Base-by-base conservation (phyloP, 768 basidiomycete genomes). In the Pleurotus tuber-regium region DNA sequence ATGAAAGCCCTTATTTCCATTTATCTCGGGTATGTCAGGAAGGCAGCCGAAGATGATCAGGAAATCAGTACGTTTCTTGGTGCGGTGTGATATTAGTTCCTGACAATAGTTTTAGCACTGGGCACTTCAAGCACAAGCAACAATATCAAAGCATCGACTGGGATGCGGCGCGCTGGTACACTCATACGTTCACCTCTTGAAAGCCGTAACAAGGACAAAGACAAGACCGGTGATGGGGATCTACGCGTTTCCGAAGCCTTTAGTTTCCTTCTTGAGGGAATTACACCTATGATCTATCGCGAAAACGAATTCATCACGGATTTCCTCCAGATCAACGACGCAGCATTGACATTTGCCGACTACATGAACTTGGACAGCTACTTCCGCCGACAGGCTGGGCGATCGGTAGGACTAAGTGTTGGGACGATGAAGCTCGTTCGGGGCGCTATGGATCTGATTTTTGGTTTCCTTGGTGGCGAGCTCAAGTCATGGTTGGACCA, bases 301-400 rank as follows among this genome's bases (percentile, higher is more conserved):
- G 95, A 98, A 69, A 84, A 88, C 59, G 85, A 86, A 26, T 98
- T 97, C 68, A 84, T 97, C 54, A 80, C 86, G 7, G 89, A 94
- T 60, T 98, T 98, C 68, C 72, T 98, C 42, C 93, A 94, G 63
- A 88, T 97, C 63, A 92, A 92, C 56, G 89, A 95, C 54, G 80
- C 84, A 18, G 84, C 84, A 14, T 77, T 93, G 11, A 97, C 96
- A 1, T 98, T 93, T 66, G 96, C 96, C 11, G 96, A 98, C 69
- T 93, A 96, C 59, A 91, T 92, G 83, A 84, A 84, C 39, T 72
- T 98, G 53, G 96, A 98, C 63, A 92, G 84, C 54, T 98, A 97
- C 68, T 97, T 97, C 73, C 79, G 92, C 21, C 75, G 96, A 42
- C 92, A 98, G 63, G 96, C 96, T n/a, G 75, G 86, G 4, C 77